Evolutionary conservation across 345 rosid species (phyloP).

Genomic region (Excoecaria agallocha): DNA sequence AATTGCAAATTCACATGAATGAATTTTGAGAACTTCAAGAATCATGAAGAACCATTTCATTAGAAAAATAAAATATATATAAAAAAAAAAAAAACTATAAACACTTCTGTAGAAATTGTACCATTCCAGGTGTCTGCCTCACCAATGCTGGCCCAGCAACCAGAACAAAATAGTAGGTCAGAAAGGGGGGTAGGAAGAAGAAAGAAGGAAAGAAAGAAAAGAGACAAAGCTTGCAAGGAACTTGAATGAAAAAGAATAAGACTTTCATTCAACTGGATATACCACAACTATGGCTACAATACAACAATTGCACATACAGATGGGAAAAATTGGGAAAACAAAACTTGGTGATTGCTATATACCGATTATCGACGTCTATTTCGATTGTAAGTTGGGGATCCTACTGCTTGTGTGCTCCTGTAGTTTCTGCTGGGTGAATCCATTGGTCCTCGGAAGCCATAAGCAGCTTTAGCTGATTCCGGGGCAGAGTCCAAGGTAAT

Average conservation of each 20-base stretch:
- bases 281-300: constrained; percentile 14
- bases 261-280: constrained; percentile 17
- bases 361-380: constrained; percentile 51
- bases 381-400: constrained; percentile 57
- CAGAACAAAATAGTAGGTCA: neutral
- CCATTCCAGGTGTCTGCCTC: neutral
- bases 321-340: neutral
- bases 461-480: constrained; percentile 62
- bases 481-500: constrained; percentile 60
- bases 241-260: constrained; percentile 15
- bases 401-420: constrained; percentile 32
- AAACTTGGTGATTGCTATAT: constrained; percentile 7
- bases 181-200: neutral
- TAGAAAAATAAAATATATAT: neutral
- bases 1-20: neutral
- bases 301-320: constrained; percentile 27
- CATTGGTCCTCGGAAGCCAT: constrained; percentile 57
- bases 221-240: constrained; percentile 1
- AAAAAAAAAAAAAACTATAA: no score
- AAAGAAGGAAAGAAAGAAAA: neutral
- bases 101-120: no score
- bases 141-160: neutral
- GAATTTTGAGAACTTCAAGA: neutral
- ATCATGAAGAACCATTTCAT: neutral
- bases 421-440: constrained; percentile 58